A percentile compares a stretch with the other conserved stretches of the same genome.
Evolutionary conservation across 192 early-diverging fungal species (phyloP).

Genomic region (Rhizophagus clarus): DNA sequence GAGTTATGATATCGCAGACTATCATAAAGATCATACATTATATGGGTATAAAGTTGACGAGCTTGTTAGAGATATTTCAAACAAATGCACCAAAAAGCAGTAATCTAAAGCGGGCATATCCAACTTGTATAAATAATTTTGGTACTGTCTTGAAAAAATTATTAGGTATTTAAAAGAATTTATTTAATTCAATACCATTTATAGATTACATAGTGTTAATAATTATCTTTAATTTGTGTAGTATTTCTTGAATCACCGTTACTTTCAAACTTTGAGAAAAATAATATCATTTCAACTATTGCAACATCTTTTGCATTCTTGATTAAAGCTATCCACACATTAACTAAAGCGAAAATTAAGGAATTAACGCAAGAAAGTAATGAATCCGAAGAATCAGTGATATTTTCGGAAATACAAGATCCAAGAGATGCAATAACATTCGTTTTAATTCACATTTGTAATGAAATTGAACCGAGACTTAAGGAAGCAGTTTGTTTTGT

Average conservation of each 20-base stretch:
- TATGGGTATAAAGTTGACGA: constrained; percentile 3
- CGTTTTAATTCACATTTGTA: neutral
- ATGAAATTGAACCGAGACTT: neutral
- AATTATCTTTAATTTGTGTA: neutral
- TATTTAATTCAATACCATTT: neutral
- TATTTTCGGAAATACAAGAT: neutral
- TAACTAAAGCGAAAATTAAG: neutral
- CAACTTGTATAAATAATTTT: constrained; percentile 7
- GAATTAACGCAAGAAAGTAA: neutral
- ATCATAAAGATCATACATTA: neutral
- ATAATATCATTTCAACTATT: neutral
- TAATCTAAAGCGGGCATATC: neutral
- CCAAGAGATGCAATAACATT: constrained; percentile 7
- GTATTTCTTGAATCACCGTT: neutral
- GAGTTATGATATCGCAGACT: neutral
- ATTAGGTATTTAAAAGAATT: neutral
- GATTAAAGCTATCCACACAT: neutral
- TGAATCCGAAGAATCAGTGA: neutral
- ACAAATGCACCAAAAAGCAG: neutral
- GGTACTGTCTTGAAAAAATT: neutral
- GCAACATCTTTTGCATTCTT: neutral
- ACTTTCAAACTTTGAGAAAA: neutral
- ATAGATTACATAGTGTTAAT: neutral
- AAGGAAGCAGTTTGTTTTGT: neutral
- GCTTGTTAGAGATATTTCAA: neutral